A percentile compares a stretch with the other conserved stretches of the same genome.
Evolutionary conservation across 345 rosid genomes (phyloP).

Genomic region (Eutrema heterophyllum): DNA sequence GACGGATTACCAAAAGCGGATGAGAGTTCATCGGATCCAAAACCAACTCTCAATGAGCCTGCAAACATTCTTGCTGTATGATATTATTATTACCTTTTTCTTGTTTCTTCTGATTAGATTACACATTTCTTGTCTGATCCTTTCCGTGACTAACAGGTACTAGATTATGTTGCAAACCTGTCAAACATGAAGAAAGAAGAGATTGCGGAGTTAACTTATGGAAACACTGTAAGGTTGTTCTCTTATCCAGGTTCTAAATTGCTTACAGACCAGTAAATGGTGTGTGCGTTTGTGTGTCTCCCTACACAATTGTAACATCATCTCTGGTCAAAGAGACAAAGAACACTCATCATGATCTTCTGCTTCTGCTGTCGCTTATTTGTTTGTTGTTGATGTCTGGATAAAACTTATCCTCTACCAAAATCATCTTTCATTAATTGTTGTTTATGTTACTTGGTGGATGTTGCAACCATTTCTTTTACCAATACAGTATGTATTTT

Average conservation of each 20-base stretch:
- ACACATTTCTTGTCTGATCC: conserved; percentile 8
- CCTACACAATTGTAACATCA: background rate
- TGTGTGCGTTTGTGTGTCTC: background rate
- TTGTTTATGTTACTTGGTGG: background rate
- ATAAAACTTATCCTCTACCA: background rate
- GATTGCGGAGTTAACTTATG: conserved; percentile 55
- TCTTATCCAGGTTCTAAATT: conserved; percentile 55
- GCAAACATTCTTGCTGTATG: conserved; percentile 67
- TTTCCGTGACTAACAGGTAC: conserved; percentile 47
- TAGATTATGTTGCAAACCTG: conserved; percentile 58
- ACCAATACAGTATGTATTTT: background rate
- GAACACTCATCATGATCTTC: background rate
- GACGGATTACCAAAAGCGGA: conserved; percentile 63
- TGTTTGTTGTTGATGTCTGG: background rate
- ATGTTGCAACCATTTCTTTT: conserved; percentile 1
- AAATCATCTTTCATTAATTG: background rate
- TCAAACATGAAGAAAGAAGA: conserved; percentile 59
- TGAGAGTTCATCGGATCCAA: conserved; percentile 30
- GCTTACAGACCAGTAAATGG: background rate
- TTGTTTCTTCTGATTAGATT: background rate
- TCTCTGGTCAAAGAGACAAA: background rate
- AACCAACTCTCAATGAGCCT: conserved; percentile 71
- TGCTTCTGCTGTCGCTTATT: background rate
- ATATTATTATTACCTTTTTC: background rate
- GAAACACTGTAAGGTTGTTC: conserved; percentile 56